Base-by-base conservation (phyloP, 768 basidiomycete species). In the Mycena kentingensis region DNA sequence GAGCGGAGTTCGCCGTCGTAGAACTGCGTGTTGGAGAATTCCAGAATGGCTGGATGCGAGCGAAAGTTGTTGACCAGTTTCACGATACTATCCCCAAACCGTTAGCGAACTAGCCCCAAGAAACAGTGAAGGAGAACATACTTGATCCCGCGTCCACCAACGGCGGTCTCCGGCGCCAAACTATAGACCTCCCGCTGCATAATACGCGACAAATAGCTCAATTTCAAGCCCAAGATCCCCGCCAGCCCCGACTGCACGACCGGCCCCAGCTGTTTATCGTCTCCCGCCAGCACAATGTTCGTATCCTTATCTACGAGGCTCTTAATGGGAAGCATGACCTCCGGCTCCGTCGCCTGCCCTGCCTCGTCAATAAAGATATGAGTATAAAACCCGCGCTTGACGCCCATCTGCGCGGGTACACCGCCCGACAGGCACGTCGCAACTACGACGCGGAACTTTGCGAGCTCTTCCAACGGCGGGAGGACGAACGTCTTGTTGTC, bases 281-380 rank as follows among this genome's bases (percentile, higher is more conserved):
- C 84, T 0, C 84, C 84, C 2, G 83, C 77, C 8, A 87, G 66
- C 6, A 85, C 64, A 7, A 85, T 61, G 49, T 79, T 81, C 2
- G 84, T 85, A 4, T 64, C 50, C 12, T 65, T 53, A 37, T 72
- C 65, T 0, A 78, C 76, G 49, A 79, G 68, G 12, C 74, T 77
- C 66, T 79, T 81, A 63, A 87, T 76, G 0, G 73, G 69, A 3
- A 83, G 70, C 75, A 85, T 79, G 6, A 75, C 64, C 55, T 82
- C 79, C 0, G 84, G 82, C 57, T 87, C 84, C 34, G 76, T 76
- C 0, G 78, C 84, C 58, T 87, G 84, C 0, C 83, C 84, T 5
- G 82, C 84, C 54, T 87, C 84, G 57, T 87, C 84, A 34, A 83
- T 67, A 57, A 87, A 80, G 16, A 87, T 79, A 55, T 85, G 80